phyloP scores from a whole-genome alignment of 2,329 filamentous ascomycete genomes.

The Fusarium setosum region DNA sequence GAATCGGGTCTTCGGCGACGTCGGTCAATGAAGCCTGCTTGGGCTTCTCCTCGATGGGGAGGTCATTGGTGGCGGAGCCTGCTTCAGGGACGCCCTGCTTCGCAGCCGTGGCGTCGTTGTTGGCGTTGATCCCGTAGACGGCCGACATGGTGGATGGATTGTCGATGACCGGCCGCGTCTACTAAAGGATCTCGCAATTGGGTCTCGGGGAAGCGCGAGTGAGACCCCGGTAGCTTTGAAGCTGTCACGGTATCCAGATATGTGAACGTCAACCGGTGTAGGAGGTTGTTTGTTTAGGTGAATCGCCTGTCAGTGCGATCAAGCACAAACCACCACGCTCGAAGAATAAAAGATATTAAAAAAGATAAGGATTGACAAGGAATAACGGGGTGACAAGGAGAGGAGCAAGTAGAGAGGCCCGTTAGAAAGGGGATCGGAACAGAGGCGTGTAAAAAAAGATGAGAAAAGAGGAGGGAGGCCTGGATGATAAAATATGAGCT shows the following conservation, averaged over 20 bases:
- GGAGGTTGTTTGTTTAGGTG: slow-evolving; percentile 1
- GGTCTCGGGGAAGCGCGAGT: slow-evolving; percentile 4
- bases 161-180: slow-evolving; percentile 10
- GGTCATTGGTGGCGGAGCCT: slow-evolving; percentile 36
- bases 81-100: slow-evolving; percentile 53
- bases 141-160: slow-evolving; percentile 37
- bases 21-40: slow-evolving; percentile 54
- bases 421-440: not conserved
- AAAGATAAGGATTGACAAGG: slow-evolving; percentile 36
- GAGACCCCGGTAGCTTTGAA: slow-evolving; percentile 8
- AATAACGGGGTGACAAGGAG: slow-evolving; percentile 17
- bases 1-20: slow-evolving; percentile 39
- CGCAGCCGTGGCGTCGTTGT: slow-evolving; percentile 62
- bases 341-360: slow-evolving; percentile 23
- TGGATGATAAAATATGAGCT: slow-evolving; percentile 28
- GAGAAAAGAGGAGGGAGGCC: slow-evolving; percentile 22
- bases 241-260: slow-evolving; percentile 8
- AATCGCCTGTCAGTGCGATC: slow-evolving; percentile 6
- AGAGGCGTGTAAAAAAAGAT: slow-evolving; percentile 19
- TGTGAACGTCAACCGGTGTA: not conserved
- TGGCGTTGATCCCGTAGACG: slow-evolving; percentile 48
- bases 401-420: slow-evolving; percentile 4
- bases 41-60: slow-evolving; percentile 30
- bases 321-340: slow-evolving; percentile 7
- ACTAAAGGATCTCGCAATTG: slow-evolving; percentile 32